phyloP scores from a whole-genome alignment of 306 rosid genomes.

The Rubus idaeus region DNA sequence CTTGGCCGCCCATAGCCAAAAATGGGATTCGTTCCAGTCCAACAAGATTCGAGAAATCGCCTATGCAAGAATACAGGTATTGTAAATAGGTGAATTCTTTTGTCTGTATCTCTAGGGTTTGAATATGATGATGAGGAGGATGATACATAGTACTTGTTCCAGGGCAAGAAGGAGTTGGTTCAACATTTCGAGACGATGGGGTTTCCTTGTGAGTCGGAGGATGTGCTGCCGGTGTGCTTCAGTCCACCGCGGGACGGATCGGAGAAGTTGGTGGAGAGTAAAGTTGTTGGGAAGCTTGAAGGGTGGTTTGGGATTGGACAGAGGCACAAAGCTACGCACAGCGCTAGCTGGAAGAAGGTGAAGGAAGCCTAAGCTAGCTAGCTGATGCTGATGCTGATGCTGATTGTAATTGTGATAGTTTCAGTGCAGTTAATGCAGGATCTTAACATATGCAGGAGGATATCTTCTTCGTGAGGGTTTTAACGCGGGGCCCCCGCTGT shows the following conservation, averaged over 20 bases:
- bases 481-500: not conserved
- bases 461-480: not conserved
- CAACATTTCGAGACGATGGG: slow-evolving; percentile 39
- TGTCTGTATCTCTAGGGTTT: not conserved
- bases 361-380: not conserved
- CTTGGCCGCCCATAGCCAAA: slow-evolving; percentile 13
- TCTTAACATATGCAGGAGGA: not conserved
- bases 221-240: slow-evolving; percentile 48
- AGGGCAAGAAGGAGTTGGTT: slow-evolving; percentile 50
- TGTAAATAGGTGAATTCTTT: not conserved
- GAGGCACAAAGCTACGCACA: not conserved
- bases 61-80: slow-evolving; percentile 55
- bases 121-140: not conserved
- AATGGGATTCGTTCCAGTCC: slow-evolving; percentile 52
- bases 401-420: not conserved
- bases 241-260: slow-evolving; percentile 58
- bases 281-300: slow-evolving; percentile 27
- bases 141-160: not conserved
- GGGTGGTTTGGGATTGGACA: not conserved
- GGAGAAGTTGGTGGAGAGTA: slow-evolving; percentile 16
- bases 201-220: slow-evolving; percentile 37
- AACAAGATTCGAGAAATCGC: slow-evolving; percentile 45
- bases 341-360: no score
- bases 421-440: not conserved
- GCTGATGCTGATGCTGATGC: not conserved